Evolutionary conservation across 2,329 filamentous ascomycete species (phyloP), one percentile per base, ranked within the genome.

Genomic region (Colletotrichum endophyticum): DNA sequence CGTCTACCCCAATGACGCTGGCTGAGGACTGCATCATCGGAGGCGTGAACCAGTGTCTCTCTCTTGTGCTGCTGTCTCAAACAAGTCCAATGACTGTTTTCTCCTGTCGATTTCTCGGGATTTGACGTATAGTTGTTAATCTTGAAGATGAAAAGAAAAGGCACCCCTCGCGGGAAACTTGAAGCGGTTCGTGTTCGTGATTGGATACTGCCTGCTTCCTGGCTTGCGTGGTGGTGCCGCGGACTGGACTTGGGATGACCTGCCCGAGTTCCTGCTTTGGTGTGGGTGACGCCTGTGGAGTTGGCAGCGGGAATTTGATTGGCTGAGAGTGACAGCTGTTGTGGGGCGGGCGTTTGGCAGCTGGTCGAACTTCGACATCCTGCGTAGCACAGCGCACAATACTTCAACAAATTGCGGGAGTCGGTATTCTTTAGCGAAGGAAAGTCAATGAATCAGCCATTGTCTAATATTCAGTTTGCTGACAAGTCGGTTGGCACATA

Each of bases 1-100:
- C 70, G 32, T 73, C 70, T 19, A 66, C 64, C 8, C 30, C 66
- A 36, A 76, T 72, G 44, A 28, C 39, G 30, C 36, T 66, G 59
- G 27, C 59, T 22, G 71, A 25, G 15, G 59, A 56, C n/a, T 68
- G 73, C 32, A 66, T 70, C n/a, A 56, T 28, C 25, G 44, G 64
- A 53, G 59, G 59, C 64, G 73, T 76, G 68, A 16, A 19, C 56
- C 15, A 19, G 27, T 22, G 28, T 28, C 22, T 64, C 32, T 39
- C 6, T 63, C 30, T 27, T 64, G 28, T 34, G 27, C 27, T 8
- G 22, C 27, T n/a, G 57, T n/a, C 11, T 30, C 30, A 30, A 28
- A 30, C 19, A 34, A 30, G 57, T 32, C 28, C 59, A 62, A 62
- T 25, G 28, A 22, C 28, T 62, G 22, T 5, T n/a, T 57, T 19